These are phyloP conservation scores for Effrenium voratum DNA, from an alignment of 73 alveolate species.

Conservation along the genomic window DNA sequence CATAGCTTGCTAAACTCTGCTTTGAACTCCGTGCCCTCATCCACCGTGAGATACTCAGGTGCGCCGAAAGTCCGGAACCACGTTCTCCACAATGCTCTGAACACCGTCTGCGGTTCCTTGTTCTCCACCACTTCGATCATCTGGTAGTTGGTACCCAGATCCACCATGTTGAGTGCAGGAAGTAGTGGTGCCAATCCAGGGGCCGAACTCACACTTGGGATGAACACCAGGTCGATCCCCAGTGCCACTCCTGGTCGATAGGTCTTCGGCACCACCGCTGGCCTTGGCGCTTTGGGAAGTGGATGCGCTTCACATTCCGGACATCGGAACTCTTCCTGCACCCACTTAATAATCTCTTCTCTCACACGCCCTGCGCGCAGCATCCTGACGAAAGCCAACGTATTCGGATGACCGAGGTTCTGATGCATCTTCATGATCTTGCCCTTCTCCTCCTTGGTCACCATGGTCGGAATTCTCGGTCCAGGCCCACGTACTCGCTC, in stretches of 20 bases:
- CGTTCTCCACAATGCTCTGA: neutral
- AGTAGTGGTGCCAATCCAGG: neutral
- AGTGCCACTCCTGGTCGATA: neutral
- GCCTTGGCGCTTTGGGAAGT: neutral
- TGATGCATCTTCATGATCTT: neutral
- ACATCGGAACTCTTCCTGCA: neutral
- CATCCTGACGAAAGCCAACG: neutral
- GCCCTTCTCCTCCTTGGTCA: neutral
- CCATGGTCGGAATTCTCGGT: neutral
- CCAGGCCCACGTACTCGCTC: neutral
- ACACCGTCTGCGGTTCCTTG: neutral
- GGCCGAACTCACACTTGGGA: neutral
- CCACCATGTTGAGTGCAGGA: neutral
- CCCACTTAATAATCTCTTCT: neutral
- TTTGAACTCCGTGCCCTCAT: constrained; percentile 4
- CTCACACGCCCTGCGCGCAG: neutral
- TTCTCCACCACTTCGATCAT: neutral
- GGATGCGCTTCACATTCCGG: neutral
- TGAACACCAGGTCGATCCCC: neutral
- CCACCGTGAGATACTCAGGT: neutral
- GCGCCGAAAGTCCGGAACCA: neutral
- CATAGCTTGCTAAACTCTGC: neutral
- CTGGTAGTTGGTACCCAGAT: constrained; percentile 7
- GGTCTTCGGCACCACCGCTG: neutral
- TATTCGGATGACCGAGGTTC: neutral